phyloP scores from a whole-genome alignment of 1,284 basidiomycete genomes.

The Heterobasidion irregulare region DNA sequence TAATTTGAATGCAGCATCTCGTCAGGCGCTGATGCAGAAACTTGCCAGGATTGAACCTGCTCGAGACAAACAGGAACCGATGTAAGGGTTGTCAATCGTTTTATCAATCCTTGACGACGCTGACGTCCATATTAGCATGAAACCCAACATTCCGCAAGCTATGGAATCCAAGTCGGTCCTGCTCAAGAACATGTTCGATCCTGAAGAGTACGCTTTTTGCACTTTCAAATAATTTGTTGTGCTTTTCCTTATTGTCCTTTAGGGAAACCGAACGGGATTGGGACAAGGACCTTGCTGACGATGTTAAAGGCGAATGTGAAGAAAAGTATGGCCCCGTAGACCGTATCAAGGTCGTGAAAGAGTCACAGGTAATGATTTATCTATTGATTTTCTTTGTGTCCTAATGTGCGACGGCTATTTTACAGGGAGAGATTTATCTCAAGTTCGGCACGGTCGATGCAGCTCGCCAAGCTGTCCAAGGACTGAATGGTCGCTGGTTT shows the following conservation, averaged over 20 bases:
- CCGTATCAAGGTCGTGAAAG: constrained; percentile 89
- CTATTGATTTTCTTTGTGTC: not conserved
- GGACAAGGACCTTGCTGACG: constrained; percentile 94
- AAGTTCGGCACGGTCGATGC: constrained; percentile 78
- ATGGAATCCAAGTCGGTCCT: constrained; percentile 83
- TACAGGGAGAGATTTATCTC: constrained; percentile 95
- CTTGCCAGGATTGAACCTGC: constrained; percentile 83
- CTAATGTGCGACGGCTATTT: constrained; percentile 3
- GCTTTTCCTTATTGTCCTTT: constrained; percentile 6
- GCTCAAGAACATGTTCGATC: constrained; percentile 94
- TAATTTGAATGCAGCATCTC: constrained; percentile 91
- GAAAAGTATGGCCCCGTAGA: constrained; percentile 84
- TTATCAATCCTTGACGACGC: constrained; percentile 8
- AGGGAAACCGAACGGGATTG: constrained; percentile 95
- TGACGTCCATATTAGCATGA: constrained; percentile 31
- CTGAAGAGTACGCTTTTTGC: constrained; percentile 68
- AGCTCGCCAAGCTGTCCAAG: constrained; percentile 80
- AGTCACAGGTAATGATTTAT: constrained; percentile 65
- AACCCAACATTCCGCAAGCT: constrained; percentile 64
- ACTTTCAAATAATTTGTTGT: not conserved
- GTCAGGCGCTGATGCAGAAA: constrained; percentile 98
- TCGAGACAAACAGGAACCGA: constrained; percentile 39
- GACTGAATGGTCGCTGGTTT: constrained; percentile 93
- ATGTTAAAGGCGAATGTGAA: constrained; percentile 93
- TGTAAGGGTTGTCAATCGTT: constrained; percentile 33